Base-by-base conservation (phyloP, 306 rosid species). In the Canavalia gladiata region DNA sequence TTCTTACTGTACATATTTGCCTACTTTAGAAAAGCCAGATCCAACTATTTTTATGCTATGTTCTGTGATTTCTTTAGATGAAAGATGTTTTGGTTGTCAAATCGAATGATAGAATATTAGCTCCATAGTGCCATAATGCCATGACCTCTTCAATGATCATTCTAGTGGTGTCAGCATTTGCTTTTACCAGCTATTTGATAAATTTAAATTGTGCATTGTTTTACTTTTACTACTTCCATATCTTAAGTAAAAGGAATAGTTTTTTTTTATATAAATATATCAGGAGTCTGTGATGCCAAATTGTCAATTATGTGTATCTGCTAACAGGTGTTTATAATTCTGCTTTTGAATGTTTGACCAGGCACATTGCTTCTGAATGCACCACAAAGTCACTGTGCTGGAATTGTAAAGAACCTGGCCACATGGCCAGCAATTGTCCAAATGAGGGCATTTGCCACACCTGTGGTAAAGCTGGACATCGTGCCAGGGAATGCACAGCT, bases 301-400 rank as follows among this genome's bases (percentile, higher is more conserved):
- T 29, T 68, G 72, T 70, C 63, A 56, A 29, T 60, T 74, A 37
- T 63, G 2, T 52, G n/a, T 58, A 76, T 76, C 25, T 51, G 51
- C 72, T 47, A 9, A 60, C 41, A 52, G 60, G 41, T 12, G 11
- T 76, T 57, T 72, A 35, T 68, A 7, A 64, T 66, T 67, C 8
- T 56, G 13, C 55, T 47, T 79, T 25, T 63, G 29, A 57, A 74
- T 84, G 65, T 74, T 62, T 86, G 57, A 37, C 33, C 76, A 95
- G 99, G 91, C 99, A 95, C 88, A 90, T 95, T 83, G 98, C 97
- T 84, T 90, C 98, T 18, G 99, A 95, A 87, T 95, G 99, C 82
- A 86, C 96, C 70, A 93, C 98, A 6, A 95, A 95, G 78, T 91
- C 99, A 0, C 88, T 95, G 72, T 95, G 98, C 85, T 95, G 99